These are phyloP conservation scores for Picochlorum sp. DNA, from an alignment of 139 green algal species.

Conservation along the genomic window DNA sequence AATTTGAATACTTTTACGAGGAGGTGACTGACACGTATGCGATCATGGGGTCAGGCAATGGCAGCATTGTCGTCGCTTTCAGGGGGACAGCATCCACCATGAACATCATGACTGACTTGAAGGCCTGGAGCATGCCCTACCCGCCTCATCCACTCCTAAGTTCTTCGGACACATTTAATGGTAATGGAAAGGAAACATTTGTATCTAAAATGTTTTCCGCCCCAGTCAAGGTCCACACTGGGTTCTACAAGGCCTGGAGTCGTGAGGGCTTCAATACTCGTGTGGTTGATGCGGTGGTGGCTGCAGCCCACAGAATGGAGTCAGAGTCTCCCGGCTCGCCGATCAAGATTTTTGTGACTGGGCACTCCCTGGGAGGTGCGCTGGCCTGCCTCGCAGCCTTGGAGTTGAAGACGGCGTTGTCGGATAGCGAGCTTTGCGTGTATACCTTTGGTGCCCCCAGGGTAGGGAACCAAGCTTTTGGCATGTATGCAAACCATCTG, in stretches of 20 bases:
- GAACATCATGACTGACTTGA: conserved; percentile 33
- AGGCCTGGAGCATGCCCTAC: not conserved
- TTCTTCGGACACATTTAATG: not conserved
- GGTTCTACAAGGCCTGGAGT: conserved; percentile 7
- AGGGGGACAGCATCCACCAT: conserved; percentile 13
- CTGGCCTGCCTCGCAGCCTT: conserved; percentile 27
- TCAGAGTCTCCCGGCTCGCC: not conserved
- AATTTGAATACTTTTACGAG: conserved; percentile 25
- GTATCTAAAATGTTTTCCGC: not conserved
- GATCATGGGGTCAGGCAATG: conserved; percentile 25
- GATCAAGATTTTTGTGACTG: conserved; percentile 7
- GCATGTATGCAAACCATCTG: conserved; percentile 16
- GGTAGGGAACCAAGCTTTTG: conserved; percentile 47
- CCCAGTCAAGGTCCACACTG: conserved; percentile 26
- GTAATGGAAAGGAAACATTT: not conserved
- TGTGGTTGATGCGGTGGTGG: not conserved
- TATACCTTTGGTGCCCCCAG: conserved; percentile 48
- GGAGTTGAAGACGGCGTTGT: not conserved
- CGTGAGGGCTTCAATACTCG: not conserved
- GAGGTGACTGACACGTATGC: conserved; percentile 17
- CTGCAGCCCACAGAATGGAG: not conserved
- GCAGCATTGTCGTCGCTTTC: conserved; percentile 26
- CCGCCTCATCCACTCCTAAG: not conserved
- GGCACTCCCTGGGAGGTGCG: conserved; percentile 31
- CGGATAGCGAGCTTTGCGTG: not conserved